Percentiles rank a stretch among this genome's conserved stretches.
Conservation (phyloP, 805 yeast species). For the Cyberlindnera mrakii region DNA sequence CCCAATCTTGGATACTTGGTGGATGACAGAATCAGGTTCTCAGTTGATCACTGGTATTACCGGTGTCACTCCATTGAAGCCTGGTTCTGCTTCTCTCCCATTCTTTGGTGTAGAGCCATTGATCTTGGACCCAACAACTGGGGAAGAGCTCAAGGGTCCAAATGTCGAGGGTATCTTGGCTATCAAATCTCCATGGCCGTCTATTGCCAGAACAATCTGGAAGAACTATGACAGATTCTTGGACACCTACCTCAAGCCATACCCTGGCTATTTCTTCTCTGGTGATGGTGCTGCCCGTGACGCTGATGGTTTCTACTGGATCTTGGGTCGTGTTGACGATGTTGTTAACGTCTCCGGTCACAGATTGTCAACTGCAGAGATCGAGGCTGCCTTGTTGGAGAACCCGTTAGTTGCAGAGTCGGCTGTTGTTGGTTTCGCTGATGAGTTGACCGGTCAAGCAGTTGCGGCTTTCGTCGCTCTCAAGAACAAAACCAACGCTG, state of each 20-base stretch:
- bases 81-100: constrained; percentile 82
- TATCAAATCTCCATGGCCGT: constrained; percentile 72
- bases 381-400: constrained; percentile 76
- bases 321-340: constrained; percentile 81
- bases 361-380: constrained; percentile 83
- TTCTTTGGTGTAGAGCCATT: constrained; percentile 75
- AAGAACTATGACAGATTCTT: constrained; percentile 65
- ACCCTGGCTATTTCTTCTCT: constrained; percentile 76
- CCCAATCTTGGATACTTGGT: constrained; percentile 76
- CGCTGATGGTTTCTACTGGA: constrained; percentile 80
- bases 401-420: constrained; percentile 66
- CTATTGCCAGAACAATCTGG: constrained; percentile 81
- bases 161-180: constrained; percentile 81
- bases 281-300: constrained; percentile 92
- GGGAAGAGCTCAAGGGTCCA: constrained; percentile 60
- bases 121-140: constrained; percentile 69
- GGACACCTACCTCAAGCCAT: constrained; percentile 80
- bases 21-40: constrained; percentile 87
- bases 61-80: constrained; percentile 72
- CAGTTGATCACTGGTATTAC: constrained; percentile 76
- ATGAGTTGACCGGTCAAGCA: constrained; percentile 83
- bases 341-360: constrained; percentile 86
- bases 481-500: constrained; percentile 36
- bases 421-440: constrained; percentile 80
- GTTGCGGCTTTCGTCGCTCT: constrained; percentile 77